Percentiles rank a stretch among this genome's conserved stretches.
phyloP scores from a whole-genome alignment of 2,329 filamentous ascomycete genomes.

The Aspergillus ruber region DNA sequence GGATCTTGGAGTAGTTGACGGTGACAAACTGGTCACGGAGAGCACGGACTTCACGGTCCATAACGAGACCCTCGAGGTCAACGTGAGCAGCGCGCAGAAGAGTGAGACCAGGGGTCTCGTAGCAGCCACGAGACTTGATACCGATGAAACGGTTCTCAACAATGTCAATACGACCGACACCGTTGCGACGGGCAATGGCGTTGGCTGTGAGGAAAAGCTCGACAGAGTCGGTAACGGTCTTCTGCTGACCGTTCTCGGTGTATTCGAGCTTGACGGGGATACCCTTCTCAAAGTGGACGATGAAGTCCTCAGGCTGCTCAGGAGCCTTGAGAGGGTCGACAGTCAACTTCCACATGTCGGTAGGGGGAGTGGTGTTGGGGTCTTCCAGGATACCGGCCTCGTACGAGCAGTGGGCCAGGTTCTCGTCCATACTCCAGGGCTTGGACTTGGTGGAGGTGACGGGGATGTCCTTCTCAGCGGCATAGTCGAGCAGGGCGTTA shows the following conservation, averaged over 20 bases:
- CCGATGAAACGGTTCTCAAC: slow-evolving; percentile 77
- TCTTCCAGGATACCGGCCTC: slow-evolving; percentile 63
- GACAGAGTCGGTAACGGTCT: slow-evolving; percentile 61
- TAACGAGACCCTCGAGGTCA: slow-evolving; percentile 49
- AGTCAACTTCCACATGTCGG: slow-evolving; percentile 71
- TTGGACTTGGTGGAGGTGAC: slow-evolving; percentile 42
- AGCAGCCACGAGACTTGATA: slow-evolving; percentile 74
- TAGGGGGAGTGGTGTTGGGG: slow-evolving; percentile 57
- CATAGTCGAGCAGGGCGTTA: slow-evolving; percentile 45
- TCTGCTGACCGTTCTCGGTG: slow-evolving; percentile 41
- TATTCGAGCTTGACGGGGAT: slow-evolving; percentile 63
- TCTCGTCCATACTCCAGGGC: slow-evolving; percentile 48
- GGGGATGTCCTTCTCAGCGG: slow-evolving; percentile 41
- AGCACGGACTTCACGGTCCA: slow-evolving; percentile 62
- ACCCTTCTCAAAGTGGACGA: slow-evolving; percentile 66
- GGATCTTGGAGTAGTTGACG: slow-evolving; percentile 51
- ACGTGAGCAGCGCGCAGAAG: slow-evolving; percentile 34
- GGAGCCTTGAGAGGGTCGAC: slow-evolving; percentile 64
- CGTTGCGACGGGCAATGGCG: slow-evolving; percentile 63
- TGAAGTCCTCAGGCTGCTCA: slow-evolving; percentile 64
- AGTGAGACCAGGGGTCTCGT: slow-evolving; percentile 49
- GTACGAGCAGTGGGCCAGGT: slow-evolving; percentile 62
- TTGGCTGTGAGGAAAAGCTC: slow-evolving; percentile 69
- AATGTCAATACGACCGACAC: slow-evolving; percentile 76
- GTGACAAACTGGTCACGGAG: slow-evolving; percentile 67